Base-by-base conservation (phyloP, 2,329 filamentous ascomycete species). In the Botrytis sinoallii region DNA sequence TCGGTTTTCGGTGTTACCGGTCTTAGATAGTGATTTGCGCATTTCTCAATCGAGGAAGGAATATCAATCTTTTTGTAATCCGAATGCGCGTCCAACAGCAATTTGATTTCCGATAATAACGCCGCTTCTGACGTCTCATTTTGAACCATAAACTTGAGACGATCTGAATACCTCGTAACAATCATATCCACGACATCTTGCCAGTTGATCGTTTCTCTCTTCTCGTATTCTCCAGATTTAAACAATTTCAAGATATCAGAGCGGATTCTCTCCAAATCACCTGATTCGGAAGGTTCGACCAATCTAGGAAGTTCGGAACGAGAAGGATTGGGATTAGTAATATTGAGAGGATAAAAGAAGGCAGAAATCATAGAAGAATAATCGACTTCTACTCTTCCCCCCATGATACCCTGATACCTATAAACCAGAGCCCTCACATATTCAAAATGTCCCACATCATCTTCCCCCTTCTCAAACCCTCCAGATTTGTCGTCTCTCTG, bases 171-270 rank as follows among this genome's bases (percentile, higher is more conserved):
- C 1, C 92, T 86, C 7, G 84, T 80, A 6, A 93, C 84, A 6
- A 94, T 83, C 84, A 92, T 86, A 77, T 95, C 92, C 0, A 86
- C 85, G 1, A 92, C 83, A 0, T 83, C 85, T 79, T 94, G 92
- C 92, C 92, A 94, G 60, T 80, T 75, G 32, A 79, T 75, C 18
- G 32, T 73, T 14, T 61, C 55, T 38, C 57, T 57, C 25, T 35
- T 77, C 40, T 20, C 81, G 25, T 69, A 57, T 12, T 57, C 48
- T 59, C n/a, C 44, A 20, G 16, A 76, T 44, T 81, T 76, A 1
- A 87, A 81, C 64, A 88, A 81, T 0, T 79, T 73, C 4, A 81
- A 81, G 1, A 92, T 79, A 32, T 88, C 85, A 0, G 78, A 75
- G 61, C 84, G 80, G 25, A 87, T 79, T 20, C 77, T 75, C 0